Evolutionary conservation across 495 filamentous ascomycete species (phyloP).

Genomic region (Xylaria nigripes): DNA sequence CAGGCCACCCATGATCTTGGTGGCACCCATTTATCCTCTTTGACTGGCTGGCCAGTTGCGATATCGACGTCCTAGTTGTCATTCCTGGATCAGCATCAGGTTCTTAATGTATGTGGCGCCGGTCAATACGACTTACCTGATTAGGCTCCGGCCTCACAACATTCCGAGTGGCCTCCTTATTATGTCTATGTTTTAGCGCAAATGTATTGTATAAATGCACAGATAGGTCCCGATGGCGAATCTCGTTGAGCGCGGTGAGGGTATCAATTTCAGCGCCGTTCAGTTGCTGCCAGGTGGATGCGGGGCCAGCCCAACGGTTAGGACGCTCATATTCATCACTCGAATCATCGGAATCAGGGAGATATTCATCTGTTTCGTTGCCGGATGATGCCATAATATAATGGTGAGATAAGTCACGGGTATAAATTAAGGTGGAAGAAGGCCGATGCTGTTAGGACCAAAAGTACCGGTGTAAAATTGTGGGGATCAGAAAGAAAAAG

Average conservation of each 20-base stretch:
- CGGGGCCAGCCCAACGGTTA: slow-evolving; percentile 46
- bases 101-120: neutral
- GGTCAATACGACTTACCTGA: slow-evolving; percentile 3
- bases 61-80: slow-evolving; percentile 15
- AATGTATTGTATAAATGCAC: slow-evolving; percentile 71
- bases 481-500: neutral
- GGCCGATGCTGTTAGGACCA: neutral
- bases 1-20: slow-evolving; percentile 66
- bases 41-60: slow-evolving; percentile 14
- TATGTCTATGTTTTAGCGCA: slow-evolving; percentile 40
- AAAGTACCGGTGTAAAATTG: too few relatives aligned
- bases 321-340: slow-evolving; percentile 33
- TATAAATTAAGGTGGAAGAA: neutral
- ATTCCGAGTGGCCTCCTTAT: slow-evolving; percentile 1
- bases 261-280: slow-evolving; percentile 53
- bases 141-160: slow-evolving; percentile 7
- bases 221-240: slow-evolving; percentile 53
- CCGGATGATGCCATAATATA: slow-evolving; percentile 13
- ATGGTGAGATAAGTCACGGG: neutral
- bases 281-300: slow-evolving; percentile 51
- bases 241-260: slow-evolving; percentile 48
- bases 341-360: slow-evolving; percentile 18
- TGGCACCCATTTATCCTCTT: slow-evolving; percentile 32
- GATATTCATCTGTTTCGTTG: slow-evolving; percentile 16
- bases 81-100: slow-evolving; percentile 1